phyloP scores from a whole-genome alignment of 768 basidiomycete genomes.

The Mycena rosella region DNA sequence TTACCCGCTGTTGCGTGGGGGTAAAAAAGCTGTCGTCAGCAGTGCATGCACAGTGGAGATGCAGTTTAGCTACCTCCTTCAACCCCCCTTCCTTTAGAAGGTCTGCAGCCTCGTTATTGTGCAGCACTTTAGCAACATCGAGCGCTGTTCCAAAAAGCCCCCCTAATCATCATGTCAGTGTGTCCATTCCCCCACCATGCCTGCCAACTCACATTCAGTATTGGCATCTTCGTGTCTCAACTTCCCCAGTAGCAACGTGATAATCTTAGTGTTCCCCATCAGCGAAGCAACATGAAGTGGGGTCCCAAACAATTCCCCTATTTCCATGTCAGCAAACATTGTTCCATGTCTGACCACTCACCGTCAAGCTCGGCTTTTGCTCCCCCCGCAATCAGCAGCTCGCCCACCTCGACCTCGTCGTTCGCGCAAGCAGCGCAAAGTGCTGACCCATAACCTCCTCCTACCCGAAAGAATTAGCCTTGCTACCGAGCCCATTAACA shows the following conservation, averaged over 20 bases:
- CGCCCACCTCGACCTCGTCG: not conserved
- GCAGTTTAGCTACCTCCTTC: not conserved
- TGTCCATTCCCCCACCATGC: not conserved
- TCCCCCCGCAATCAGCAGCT: not conserved
- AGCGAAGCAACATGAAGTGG: slow-evolving; percentile 12
- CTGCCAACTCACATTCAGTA: not conserved
- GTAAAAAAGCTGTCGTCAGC: no score
- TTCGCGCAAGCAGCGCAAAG: no score
- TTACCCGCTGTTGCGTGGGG: no score
- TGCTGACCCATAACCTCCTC: slow-evolving; percentile 11
- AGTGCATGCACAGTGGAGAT: no score
- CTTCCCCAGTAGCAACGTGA: not conserved
- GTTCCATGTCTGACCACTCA: not conserved
- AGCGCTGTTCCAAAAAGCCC: not conserved
- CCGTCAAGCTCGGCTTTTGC: not conserved
- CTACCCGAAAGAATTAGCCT: not conserved
- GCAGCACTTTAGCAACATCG: not conserved
- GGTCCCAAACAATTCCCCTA: not conserved
- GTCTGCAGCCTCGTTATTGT: not conserved
- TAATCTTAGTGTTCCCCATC: not conserved
- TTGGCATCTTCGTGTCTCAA: not conserved
- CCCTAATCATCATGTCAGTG: slow-evolving; percentile 2
- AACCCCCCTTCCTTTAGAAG: not conserved
- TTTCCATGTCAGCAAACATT: not conserved
- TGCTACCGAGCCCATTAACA: not conserved